A percentile compares a stretch with the other conserved stretches of the same genome.
Evolutionary conservation across 108 stramenopile species (phyloP).

Genomic region (Nitzschia palea): DNA sequence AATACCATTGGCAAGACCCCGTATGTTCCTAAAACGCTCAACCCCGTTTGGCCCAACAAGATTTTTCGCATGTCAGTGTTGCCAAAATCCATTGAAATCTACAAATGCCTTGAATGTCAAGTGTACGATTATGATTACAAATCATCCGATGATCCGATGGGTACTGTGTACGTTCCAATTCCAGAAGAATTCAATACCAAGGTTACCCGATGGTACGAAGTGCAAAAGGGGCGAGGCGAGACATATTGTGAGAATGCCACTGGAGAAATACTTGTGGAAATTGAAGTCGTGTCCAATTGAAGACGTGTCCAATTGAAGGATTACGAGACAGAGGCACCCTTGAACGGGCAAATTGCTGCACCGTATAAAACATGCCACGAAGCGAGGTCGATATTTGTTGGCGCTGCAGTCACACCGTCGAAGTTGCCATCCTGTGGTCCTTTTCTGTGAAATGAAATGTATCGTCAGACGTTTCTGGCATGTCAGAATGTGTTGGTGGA

Average conservation of each 20-base stretch:
- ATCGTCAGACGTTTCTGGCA: too few relatives aligned
- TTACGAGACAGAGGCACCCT: too few relatives aligned
- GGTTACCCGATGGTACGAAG: constrained; percentile 9
- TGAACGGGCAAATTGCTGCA: too few relatives aligned
- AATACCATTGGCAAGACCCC: constrained; percentile 21
- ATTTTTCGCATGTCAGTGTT: constrained; percentile 3
- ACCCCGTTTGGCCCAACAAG: constrained; percentile 3
- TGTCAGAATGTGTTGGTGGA: too few relatives aligned
- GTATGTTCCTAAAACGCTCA: constrained; percentile 4
- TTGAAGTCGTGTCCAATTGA: constrained; percentile 14
- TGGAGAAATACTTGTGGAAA: constrained; percentile 24
- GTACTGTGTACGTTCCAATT: constrained; percentile 17
- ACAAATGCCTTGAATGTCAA: constrained; percentile 10
- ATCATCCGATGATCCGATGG: constrained; percentile 20
- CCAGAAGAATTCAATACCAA: constrained; percentile 4
- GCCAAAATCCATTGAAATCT: constrained; percentile 12
- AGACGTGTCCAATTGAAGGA: too few relatives aligned
- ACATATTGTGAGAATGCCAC: constrained; percentile 16
- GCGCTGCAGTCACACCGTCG: too few relatives aligned
- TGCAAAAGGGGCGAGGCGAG: constrained; percentile 14
- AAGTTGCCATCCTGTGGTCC: too few relatives aligned
- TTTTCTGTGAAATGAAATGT: too few relatives aligned
- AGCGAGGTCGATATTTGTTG: too few relatives aligned
- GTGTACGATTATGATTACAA: constrained; percentile 18
- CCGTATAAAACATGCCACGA: too few relatives aligned